Evolutionary conservation across 768 basidiomycete species (phyloP).

Genomic region (Postia placenta): DNA sequence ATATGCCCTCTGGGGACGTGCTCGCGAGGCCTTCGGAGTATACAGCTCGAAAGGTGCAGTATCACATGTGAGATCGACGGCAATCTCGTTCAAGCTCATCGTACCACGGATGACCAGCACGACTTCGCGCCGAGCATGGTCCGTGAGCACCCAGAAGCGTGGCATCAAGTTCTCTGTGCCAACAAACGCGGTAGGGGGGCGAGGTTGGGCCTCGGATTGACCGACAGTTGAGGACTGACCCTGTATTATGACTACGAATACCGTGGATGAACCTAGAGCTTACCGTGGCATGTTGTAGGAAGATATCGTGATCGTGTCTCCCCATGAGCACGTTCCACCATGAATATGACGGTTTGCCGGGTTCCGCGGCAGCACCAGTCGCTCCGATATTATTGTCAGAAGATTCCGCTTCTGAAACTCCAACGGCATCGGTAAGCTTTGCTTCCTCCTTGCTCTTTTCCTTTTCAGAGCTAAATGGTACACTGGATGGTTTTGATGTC

Average conservation of each 20-base stretch:
- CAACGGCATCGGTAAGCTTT: conserved; percentile 57
- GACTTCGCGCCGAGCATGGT: conserved; percentile 67
- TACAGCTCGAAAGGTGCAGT: conserved; percentile 52
- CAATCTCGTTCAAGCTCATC: conserved; percentile 83
- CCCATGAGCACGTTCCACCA: conserved; percentile 85
- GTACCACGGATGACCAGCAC: conserved; percentile 66
- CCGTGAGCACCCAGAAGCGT: conserved; percentile 81
- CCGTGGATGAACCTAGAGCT: too few species aligned
- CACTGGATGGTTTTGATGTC: conserved; percentile 22
- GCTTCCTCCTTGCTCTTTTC: conserved; percentile 45
- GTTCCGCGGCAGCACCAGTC: background rate
- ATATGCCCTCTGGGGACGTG: background rate
- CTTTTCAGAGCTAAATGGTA: conserved; percentile 8
- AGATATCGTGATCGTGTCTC: conserved; percentile 78
- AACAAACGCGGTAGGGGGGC: conserved; percentile 39
- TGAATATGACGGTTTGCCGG: conserved; percentile 37
- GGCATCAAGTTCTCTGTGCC: conserved; percentile 71
- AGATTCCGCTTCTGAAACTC: conserved; percentile 61
- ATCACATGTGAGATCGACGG: conserved; percentile 81
- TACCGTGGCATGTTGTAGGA: conserved; percentile 61
- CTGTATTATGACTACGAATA: too few species aligned
- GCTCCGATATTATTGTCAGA: background rate
- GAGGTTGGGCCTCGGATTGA: background rate
- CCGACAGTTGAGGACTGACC: background rate
- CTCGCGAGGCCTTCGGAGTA: background rate